Conservation (phyloP, 2,329 filamentous ascomycete species). For the Aphanocladium album region DNA sequence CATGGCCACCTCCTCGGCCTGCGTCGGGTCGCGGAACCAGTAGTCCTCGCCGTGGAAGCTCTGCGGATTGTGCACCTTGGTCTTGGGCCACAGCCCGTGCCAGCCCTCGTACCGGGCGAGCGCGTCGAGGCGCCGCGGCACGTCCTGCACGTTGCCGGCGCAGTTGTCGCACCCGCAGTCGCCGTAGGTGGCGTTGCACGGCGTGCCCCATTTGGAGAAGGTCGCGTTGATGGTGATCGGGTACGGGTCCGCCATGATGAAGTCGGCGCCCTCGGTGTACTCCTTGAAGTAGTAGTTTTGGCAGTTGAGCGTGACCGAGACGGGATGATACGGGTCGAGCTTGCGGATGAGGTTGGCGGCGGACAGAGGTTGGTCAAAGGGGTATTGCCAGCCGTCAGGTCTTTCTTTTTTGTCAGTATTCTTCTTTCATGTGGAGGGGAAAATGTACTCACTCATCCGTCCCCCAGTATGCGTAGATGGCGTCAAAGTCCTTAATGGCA, state of each 20-base stretch:
- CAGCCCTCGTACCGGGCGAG: slow-evolving; percentile 33
- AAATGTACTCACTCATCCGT: slow-evolving; percentile 36
- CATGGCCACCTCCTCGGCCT: slow-evolving; percentile 41
- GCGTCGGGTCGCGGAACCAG: slow-evolving; percentile 41
- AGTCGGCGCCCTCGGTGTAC: slow-evolving; percentile 51
- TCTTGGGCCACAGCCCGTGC: slow-evolving; percentile 39
- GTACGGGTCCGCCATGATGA: slow-evolving; percentile 57
- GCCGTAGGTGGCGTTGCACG: slow-evolving; percentile 54
- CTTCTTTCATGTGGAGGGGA: not conserved
- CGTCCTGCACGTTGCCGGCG: slow-evolving; percentile 46
- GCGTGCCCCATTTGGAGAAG: slow-evolving; percentile 51
- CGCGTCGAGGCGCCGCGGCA: slow-evolving; percentile 37
- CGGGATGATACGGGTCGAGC: slow-evolving; percentile 57
- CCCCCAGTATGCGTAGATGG: slow-evolving; percentile 41
- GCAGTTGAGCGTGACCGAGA: slow-evolving; percentile 56
- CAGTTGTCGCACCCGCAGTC: slow-evolving; percentile 62
- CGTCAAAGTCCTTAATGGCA: slow-evolving; percentile 33
- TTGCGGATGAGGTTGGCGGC: slow-evolving; percentile 40
- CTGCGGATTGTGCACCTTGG: slow-evolving; percentile 41
- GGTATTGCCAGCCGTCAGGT: slow-evolving; percentile 52
- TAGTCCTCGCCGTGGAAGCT: slow-evolving; percentile 44
- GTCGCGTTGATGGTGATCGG: slow-evolving; percentile 53
- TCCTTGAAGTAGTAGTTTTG: slow-evolving; percentile 54
- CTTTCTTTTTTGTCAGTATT: slow-evolving; percentile 18
- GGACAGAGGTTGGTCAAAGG: slow-evolving; percentile 40